Evolutionary conservation across 78 protist genomes (phyloP).

Genomic region (Neovahlkampfia damariscottae): DNA sequence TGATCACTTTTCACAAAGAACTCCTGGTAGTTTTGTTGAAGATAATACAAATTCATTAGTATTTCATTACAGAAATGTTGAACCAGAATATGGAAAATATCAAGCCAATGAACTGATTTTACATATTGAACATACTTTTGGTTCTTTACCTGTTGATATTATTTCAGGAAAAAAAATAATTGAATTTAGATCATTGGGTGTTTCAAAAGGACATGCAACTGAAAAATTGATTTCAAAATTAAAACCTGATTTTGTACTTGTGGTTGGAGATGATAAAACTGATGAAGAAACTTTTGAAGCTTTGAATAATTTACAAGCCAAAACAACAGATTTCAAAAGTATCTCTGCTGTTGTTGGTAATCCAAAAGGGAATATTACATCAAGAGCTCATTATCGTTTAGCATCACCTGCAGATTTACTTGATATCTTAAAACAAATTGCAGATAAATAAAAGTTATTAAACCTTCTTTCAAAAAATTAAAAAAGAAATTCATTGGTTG

Average conservation of each 20-base stretch:
- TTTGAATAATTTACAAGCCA: background rate
- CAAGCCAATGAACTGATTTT: conserved; percentile 24
- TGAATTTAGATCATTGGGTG: background rate
- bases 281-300: background rate
- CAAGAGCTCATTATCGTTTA: too few species aligned
- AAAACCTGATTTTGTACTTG: background rate
- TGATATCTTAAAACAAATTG: too few species aligned
- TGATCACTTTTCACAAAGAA: conserved; percentile 41
- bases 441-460: too few species aligned
- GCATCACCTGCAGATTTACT: too few species aligned
- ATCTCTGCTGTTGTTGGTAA: too few species aligned
- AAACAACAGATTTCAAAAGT: too few species aligned
- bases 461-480: too few species aligned
- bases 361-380: too few species aligned
- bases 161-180: background rate
- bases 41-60: conserved; percentile 23
- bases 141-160: background rate
- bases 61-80: conserved; percentile 47
- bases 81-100: conserved; percentile 54
- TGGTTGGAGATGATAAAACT: background rate
- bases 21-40: conserved; percentile 50
- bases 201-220: background rate
- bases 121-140: background rate
- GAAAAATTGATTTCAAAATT: background rate
- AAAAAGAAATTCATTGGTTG: too few species aligned